Conservation (phyloP, 306 rosid genomes). For the Prunus kanzakura region DNA sequence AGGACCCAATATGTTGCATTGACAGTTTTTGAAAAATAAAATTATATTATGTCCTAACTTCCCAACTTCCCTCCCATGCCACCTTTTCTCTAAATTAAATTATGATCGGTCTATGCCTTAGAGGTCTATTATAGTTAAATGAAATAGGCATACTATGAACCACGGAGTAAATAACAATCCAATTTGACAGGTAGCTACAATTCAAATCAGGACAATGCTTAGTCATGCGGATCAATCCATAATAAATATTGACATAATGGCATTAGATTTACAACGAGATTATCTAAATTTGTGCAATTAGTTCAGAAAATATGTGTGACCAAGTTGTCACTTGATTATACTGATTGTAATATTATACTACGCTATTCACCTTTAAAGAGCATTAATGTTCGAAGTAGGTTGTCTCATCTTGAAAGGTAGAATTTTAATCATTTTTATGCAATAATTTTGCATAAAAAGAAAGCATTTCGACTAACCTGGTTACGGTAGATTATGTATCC, state of each 20-base stretch:
- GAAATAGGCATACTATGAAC: background rate
- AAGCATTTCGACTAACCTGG: constrained; percentile 51
- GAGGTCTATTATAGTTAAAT: background rate
- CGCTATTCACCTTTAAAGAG: too few relatives aligned
- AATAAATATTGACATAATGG: background rate
- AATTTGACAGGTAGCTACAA: background rate
- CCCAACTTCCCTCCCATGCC: background rate
- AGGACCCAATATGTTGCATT: background rate
- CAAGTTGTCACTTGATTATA: too few relatives aligned
- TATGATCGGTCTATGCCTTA: background rate
- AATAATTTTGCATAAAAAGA: background rate
- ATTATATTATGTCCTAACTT: background rate
- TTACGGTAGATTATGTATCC: constrained; percentile 67
- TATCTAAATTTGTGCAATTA: background rate
- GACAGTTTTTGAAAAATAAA: background rate
- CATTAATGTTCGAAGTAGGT: too few relatives aligned
- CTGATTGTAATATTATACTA: too few relatives aligned
- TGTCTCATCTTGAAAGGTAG: too few relatives aligned
- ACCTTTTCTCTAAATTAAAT: background rate
- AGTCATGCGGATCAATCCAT: background rate
- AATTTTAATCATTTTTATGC: too few relatives aligned
- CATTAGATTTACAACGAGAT: background rate
- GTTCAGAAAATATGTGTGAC: too few relatives aligned
- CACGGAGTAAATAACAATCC: background rate
- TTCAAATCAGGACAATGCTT: background rate